Conservation (phyloP, 495 filamentous ascomycete genomes). For the Entonaema liquescens region DNA sequence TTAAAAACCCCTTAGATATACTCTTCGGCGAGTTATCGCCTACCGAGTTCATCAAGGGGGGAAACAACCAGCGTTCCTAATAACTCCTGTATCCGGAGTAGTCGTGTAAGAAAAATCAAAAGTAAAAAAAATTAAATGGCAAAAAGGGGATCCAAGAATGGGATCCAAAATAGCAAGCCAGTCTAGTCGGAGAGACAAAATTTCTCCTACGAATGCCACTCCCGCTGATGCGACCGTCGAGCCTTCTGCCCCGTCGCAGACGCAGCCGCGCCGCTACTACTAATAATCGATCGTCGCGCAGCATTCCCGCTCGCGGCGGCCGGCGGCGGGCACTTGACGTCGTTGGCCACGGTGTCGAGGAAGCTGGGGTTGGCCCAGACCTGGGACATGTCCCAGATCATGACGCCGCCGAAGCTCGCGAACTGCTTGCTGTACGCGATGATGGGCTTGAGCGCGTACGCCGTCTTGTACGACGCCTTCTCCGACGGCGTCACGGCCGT, state of each 20-base stretch:
- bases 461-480: slow-evolving; percentile 64
- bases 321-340: slow-evolving; percentile 24
- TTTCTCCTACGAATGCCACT: slow-evolving; percentile 20
- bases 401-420: slow-evolving; percentile 70
- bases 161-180: too few relatives aligned
- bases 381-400: slow-evolving; percentile 76
- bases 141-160: too few relatives aligned
- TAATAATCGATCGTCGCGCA: slow-evolving; percentile 11
- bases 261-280: neutral
- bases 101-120: too few relatives aligned
- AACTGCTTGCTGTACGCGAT: slow-evolving; percentile 61
- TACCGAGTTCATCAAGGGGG: too few relatives aligned
- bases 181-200: too few relatives aligned
- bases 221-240: slow-evolving; percentile 28
- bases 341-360: slow-evolving; percentile 43
- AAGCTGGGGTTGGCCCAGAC: slow-evolving; percentile 66
- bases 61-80: too few relatives aligned
- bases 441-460: slow-evolving; percentile 55
- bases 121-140: neutral
- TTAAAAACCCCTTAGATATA: too few relatives aligned
- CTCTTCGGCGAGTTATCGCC: too few relatives aligned
- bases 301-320: slow-evolving; percentile 11
- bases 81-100: too few relatives aligned
- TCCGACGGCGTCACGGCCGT: slow-evolving; percentile 63
- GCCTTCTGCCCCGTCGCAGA: neutral